Base-by-base conservation (phyloP, 331 rosid species). In the Quercus lobata region DNA sequence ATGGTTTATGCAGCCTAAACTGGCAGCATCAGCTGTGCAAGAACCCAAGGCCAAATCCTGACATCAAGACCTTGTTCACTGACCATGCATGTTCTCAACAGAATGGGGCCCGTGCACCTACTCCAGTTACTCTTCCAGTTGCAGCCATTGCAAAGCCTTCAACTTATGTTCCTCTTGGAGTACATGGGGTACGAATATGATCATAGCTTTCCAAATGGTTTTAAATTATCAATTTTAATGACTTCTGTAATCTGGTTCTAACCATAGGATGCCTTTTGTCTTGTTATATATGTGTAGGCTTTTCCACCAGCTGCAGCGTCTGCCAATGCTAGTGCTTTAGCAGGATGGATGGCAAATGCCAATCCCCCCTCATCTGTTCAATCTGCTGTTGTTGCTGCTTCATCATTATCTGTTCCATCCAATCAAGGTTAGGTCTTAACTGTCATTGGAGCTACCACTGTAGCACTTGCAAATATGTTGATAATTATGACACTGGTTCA, bases 21-120 rank as follows among this genome's bases (percentile, higher is more conserved):
- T 90, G 94, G 94, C 94, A 90, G 79, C 92, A 90, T 70, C 87
- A 76, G 74, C 81, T 75, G n/a, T 90, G 91, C 79, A 78, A 80
- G 75, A 82, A 80, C 62, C 92, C 87, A 41, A 81, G 76, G 79
- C 76, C 82, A 29, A 85, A 82, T 76, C 88, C 92, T 24, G 87
- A 86, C 77, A 86, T 86, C 52, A 85, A 56, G 69, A 86, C 87
- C 54, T 66, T 88, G 69, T 82, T 86, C 60, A 37, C 25, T 1
- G 91, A 90, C 70, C 92, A 90, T 56, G 27, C 82, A 5, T 88
- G 94, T 82, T 81, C 83, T 62, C 78, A 83, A n/a, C 10, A 88
- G 17, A 84, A 70, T 77, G 90, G 85, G 55, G 76, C 87, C 19
- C 69, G 75, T 10, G 80, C 86, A n/a, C 68, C 90, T 65, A 80